Base-by-base conservation (phyloP, 2,329 filamentous ascomycete genomes). In the Coccinonectria pachysandricola region DNA sequence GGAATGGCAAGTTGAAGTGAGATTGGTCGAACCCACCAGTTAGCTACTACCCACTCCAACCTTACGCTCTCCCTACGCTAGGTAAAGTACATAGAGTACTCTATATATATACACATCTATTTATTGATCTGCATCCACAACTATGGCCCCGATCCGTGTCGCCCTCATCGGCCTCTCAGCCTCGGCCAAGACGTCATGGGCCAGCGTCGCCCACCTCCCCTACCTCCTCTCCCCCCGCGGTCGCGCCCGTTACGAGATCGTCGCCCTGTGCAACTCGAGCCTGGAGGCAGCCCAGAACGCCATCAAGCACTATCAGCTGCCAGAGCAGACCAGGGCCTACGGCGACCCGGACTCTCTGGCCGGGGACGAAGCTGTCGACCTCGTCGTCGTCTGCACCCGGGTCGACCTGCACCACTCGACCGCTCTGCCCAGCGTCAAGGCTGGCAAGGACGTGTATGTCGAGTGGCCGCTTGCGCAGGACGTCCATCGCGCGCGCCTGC, bases 101-200 rank as follows among this genome's bases (percentile, higher is more conserved):
- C n/a, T n/a, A n/a, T n/a, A n/a, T n/a, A n/a, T n/a, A n/a, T n/a
- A n/a, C n/a, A n/a, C n/a, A n/a, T n/a, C n/a, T n/a, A n/a, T n/a
- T n/a, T n/a, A n/a, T n/a, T n/a, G n/a, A n/a, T n/a, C n/a, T n/a
- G n/a, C n/a, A n/a, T n/a, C n/a, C n/a, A n/a, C n/a, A n/a, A 30
- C 13, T n/a, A 52, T 69, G 61, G 43, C 64, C 19, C 65, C 60
- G 7, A 70, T 74, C 32, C 64, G 67, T 27, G 50, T 68, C 10
- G 73, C 62, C 15, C 55, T 77, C n/a, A 57, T 75, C 31, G 73
- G 71, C 23, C 66, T 76, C 27, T 74, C 68, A 2, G 52, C 64
- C 28, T 56, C 57, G 2, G 62, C 66, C 25, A 56, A 57, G 15
- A 60, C 58, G 4, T 60, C 62, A 0, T 79, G 72, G 72, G 71